Evolutionary conservation across 495 filamentous ascomycete genomes (phyloP).

Genomic region (Penicillium soppii): DNA sequence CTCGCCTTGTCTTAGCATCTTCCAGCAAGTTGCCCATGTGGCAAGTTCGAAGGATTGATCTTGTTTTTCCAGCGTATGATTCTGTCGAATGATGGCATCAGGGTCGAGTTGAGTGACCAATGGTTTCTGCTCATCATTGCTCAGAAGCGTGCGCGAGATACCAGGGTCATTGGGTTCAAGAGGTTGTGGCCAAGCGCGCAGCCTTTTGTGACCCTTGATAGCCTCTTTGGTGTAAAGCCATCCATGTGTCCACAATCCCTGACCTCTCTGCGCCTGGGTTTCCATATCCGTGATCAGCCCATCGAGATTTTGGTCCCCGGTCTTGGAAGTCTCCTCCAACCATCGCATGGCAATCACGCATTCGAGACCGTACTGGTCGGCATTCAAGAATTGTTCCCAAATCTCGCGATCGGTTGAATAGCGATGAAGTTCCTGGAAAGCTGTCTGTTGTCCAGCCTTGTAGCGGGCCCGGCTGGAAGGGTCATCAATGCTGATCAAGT

Average conservation of each 20-base stretch:
- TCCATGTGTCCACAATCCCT: slow-evolving; percentile 72
- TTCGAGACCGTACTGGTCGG: slow-evolving; percentile 69
- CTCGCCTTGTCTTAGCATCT: slow-evolving; percentile 79
- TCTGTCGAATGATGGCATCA: slow-evolving; percentile 80
- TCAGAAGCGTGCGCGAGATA: slow-evolving; percentile 55
- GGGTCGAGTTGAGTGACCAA: slow-evolving; percentile 92
- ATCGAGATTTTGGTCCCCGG: slow-evolving; percentile 66
- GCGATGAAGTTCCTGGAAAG: slow-evolving; percentile 48
- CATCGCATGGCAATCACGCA: slow-evolving; percentile 76
- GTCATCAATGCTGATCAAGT: slow-evolving; percentile 55
- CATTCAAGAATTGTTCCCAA: slow-evolving; percentile 63
- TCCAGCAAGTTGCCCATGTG: slow-evolving; percentile 85
- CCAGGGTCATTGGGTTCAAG: slow-evolving; percentile 59
- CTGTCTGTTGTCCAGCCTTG: slow-evolving; percentile 38
- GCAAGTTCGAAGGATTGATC: slow-evolving; percentile 84
- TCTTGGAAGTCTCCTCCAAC: slow-evolving; percentile 71
- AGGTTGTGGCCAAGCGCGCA: slow-evolving; percentile 62
- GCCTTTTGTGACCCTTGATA: slow-evolving; percentile 85
- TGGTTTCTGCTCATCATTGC: slow-evolving; percentile 56
- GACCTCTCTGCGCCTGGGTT: slow-evolving; percentile 56
- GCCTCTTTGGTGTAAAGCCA: slow-evolving; percentile 89
- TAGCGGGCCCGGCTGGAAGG: slow-evolving; percentile 31
- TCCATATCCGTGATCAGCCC: slow-evolving; percentile 69
- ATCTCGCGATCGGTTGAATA: slow-evolving; percentile 63
- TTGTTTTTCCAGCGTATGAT: slow-evolving; percentile 66